These are phyloP conservation scores for Vaccinium darrowii DNA, from an alignment of 148 eudicot genomes.

Conservation along the genomic window DNA sequence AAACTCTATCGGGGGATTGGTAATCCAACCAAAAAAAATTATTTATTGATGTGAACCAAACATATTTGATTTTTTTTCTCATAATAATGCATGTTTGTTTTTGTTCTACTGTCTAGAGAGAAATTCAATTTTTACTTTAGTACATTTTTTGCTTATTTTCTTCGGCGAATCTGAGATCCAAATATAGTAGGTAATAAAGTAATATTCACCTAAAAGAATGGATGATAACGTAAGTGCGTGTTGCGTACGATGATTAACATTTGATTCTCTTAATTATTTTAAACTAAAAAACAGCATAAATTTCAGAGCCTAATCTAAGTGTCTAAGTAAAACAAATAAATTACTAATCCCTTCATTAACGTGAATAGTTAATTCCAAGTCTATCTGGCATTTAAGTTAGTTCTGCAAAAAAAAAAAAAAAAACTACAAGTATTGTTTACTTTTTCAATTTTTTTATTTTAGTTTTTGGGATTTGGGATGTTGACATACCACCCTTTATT, in stretches of 20 bases:
- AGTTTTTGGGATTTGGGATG: constrained; percentile 14
- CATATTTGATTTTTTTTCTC: too few relatives aligned
- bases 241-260: constrained; percentile 10
- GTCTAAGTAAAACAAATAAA: neutral
- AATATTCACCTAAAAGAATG: neutral
- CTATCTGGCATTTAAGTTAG: neutral
- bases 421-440: neutral
- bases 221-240: neutral
- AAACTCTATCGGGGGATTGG: too few relatives aligned
- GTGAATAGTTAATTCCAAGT: neutral
- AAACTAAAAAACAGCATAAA: neutral
- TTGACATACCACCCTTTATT: constrained; percentile 19
- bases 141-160: neutral
- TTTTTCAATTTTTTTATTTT: neutral
- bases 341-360: neutral
- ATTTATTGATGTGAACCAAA: too few relatives aligned
- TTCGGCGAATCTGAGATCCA: neutral
- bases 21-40: too few relatives aligned
- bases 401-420: neutral
- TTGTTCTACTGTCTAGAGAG: too few relatives aligned
- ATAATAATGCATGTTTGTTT: too few relatives aligned
- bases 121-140: too few relatives aligned
- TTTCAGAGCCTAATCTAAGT: neutral
- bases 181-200: neutral
- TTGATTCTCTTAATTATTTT: neutral